Base-by-base conservation (phyloP, 345 rosid species). In the Salix dunnii region DNA sequence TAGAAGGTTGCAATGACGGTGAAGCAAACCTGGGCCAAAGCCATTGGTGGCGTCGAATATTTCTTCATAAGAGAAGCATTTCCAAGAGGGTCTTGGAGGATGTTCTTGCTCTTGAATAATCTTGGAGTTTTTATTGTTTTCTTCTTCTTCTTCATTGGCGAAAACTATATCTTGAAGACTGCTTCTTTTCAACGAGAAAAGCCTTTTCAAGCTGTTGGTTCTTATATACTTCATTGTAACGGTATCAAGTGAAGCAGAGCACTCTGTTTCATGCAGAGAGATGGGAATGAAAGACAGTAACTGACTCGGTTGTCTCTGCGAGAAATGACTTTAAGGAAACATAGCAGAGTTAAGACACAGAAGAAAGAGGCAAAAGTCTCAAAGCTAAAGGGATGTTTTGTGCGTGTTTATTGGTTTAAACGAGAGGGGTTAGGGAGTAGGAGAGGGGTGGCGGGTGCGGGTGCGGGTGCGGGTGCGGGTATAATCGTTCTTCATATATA, bases 11-110 rank as follows among this genome's bases (percentile, higher is more conserved):
- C 18, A 63, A 8, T 18, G n/a, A 27, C 40, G 53, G 17, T 17
- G 35, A 31, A 16, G 51, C 75, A 60, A 79, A 95, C 97, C 97
- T 86, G 92, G 61, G 82, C 78, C 79, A 81, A 93, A 93, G 76
- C 80, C 90, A 67, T 83, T 76, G 70, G 99, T 92, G 82, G 99
- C 97, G n/a, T 82, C 72, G 66, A 74, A 82, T 46, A 96, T 92
- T 87, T 96, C 97, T 27, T 91, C 88, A 73, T 84, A 92, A 69
- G 98, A 88, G 90, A 91, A 93, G 86, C 99, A 96, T 88, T 82
- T 93, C 99, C 97, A 96, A 16, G 90, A 77, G 87, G 98, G 99
- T 86, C 82, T 88, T 42, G 75, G 85, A 42, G 77, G 75, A 66
- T 78, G 77, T 46, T 83, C 87, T 68, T 76, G 68, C 68, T 76